Evolutionary conservation across 176 grass and related monocot species (phyloP), one percentile per base, ranked within the genome.

Genomic region (Saccharum officinarum): DNA sequence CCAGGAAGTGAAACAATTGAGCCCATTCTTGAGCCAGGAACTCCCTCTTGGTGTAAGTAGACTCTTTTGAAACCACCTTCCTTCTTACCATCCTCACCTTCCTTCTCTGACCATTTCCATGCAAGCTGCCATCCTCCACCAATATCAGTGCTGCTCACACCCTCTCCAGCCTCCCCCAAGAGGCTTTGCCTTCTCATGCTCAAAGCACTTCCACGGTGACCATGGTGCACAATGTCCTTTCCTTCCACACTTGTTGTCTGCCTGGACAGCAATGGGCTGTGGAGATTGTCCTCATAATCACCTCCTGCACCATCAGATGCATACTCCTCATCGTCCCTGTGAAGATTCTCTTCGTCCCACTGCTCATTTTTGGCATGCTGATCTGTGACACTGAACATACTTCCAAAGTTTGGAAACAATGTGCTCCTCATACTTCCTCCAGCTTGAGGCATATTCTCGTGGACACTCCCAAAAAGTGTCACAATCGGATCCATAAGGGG

Each of bases 321-420:
- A 84, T 95, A 95, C 45, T 91, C 92, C 61, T 97, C 90, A 9
- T 92, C 88, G 0, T 89, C 92, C 79, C 85, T 81, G 40, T 95
- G 95, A 80, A 95, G 80, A 83, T 88, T 97, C 72, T 95, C 95
- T 76, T 97, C 95, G 34, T 97, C 95, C 95, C 95, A 97, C 37
- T 92, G 92, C 67, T 95, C 92, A 28, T 80, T 83, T 86, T 93
- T 95, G 8, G 66, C 83, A 25, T 92, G 92, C 59, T 91, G 92
- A 59, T 95, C 95, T 15, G 92, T 89, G 75, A 95, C 92, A 5
- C 90, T 95, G 77, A 97, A 92, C 92, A 97, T 97, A 70, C 95
- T 97, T 47, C 95, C 95, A 46, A 94, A 97, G 86, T 97, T 97
- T 13, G 95, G 95, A 80, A 97, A 97, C 73, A 92, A 69, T 55